Percentiles rank a stretch among this genome's conserved stretches.
phyloP scores from a whole-genome alignment of 345 rosid genomes.

The Leavenworthia alabamica region DNA sequence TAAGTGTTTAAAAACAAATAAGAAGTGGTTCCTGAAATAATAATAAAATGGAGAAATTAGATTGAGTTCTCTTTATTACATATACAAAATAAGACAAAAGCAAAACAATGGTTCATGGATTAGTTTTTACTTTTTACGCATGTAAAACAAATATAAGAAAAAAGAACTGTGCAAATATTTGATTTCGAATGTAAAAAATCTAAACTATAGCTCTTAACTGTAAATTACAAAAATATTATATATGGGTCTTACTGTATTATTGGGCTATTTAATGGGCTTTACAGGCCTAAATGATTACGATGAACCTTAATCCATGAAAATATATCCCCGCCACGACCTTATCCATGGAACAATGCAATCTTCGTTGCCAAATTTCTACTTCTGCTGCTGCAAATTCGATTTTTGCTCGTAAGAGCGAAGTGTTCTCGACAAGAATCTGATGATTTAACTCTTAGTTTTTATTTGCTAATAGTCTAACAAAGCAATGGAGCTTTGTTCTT shows the following conservation, averaged over 20 bases:
- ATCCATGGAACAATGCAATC: conserved; percentile 20
- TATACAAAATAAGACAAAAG: no score
- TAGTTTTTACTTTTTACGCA: no score
- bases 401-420: not conserved
- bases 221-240: no score
- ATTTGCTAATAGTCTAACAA: not conserved
- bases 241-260: no score
- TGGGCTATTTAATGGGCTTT: conserved; percentile 14
- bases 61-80: not conserved
- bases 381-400: conserved; percentile 1
- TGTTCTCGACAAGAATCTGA: not conserved
- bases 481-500: conserved; percentile 58
- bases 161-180: no score
- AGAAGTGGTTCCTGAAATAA: conserved; percentile 7
- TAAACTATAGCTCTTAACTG: no score
- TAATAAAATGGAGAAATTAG: not conserved
- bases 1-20: not conserved
- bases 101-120: no score
- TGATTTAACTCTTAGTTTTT: not conserved
- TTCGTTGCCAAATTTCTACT: not conserved
- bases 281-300: not conserved
- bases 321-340: conserved; percentile 29
- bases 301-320: not conserved
- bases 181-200: no score
- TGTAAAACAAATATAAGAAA: no score